Evolutionary conservation across 768 basidiomycete species (phyloP).

Genomic region (Pleurotus salmoneostramineus): DNA sequence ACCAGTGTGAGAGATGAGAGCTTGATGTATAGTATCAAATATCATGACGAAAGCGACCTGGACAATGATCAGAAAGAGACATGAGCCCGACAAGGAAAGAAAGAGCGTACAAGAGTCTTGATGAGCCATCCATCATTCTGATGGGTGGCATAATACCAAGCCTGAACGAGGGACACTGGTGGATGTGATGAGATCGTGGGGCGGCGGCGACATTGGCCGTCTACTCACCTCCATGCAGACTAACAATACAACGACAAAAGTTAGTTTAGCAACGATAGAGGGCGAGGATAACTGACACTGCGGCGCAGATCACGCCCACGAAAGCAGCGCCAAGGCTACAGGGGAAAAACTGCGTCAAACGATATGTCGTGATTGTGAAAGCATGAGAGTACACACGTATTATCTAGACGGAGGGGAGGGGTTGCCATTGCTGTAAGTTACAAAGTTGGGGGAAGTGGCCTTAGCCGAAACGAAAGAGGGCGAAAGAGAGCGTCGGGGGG

Average conservation of each 20-base stretch:
- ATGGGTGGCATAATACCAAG: constrained; percentile 43
- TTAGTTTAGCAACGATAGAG: neutral
- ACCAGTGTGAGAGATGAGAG: constrained; percentile 43
- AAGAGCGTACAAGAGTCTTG: constrained; percentile 32
- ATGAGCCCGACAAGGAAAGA: neutral
- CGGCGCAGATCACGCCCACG: constrained; percentile 32
- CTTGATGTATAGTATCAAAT: constrained; percentile 46
- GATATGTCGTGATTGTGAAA: neutral
- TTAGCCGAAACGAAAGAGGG: neutral
- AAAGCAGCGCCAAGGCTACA: constrained; percentile 41
- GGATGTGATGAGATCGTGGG: constrained; percentile 26
- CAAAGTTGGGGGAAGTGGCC: neutral
- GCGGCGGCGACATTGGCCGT: neutral
- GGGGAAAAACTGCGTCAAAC: neutral
- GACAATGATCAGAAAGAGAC: neutral
- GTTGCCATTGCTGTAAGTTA: neutral
- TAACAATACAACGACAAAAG: neutral
- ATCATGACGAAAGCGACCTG: constrained; percentile 36
- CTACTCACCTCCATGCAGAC: constrained; percentile 10
- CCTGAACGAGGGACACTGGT: constrained; percentile 43
- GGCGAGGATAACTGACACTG: constrained; percentile 8
- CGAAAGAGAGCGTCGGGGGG: neutral
- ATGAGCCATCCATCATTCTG: constrained; percentile 36
- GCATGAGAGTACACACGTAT: neutral
- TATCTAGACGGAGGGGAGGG: neutral